Evolutionary conservation across 2,329 filamentous ascomycete species (phyloP), one percentile per base, ranked within the genome.

Genomic region (Amylocarpus encephaloides): DNA sequence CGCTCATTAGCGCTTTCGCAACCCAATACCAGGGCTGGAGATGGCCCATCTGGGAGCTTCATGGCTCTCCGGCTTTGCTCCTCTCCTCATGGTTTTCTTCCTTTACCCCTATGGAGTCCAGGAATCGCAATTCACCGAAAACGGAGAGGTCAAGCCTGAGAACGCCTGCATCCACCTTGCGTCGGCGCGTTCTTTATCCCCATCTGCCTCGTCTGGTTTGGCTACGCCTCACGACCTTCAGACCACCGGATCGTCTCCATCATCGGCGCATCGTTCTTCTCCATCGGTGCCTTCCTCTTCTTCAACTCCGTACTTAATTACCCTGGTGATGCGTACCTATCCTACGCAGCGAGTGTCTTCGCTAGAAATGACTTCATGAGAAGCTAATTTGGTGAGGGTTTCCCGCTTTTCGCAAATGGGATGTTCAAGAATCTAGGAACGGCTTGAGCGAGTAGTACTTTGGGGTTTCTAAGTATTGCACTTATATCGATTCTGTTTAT

Each of bases 301-400:
- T 86, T 29, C 83, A 82, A 1, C 81, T 85, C 67, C 75, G 2
- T 80, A 62, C 79, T 80, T 60, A 67, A 78, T 52, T 80, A 80
- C 65, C 71, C 80, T n/a, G 73, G 76, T 1, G 67, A 78, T 30
- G 70, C 68, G 49, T 79, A 79, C 56, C 76, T 75, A 5, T 65
- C 68, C 57, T 78, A 79, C 60, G 75, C 77, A 1, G 77, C 78
- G 19, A 76, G 71, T 42, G 67, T 82, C 11, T 80, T 82, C 60
- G 78, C 78, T 1, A 77, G 71, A 6, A 82, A 80, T 59, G 78
- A 80, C 67, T 66, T 71, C 39, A 49, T 68, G 40, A 52, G 68
- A 19, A 63, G 60, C 6, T 60, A 52, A 32, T 64, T 66, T 11
- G 68, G 67, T 10, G 67, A 66, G 5, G 65, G 62, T 38, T 70